Percentiles rank a stretch among this genome's conserved stretches.
Conservation (phyloP, 495 filamentous ascomycete genomes). For the Chaetomium cochliodes region DNA sequence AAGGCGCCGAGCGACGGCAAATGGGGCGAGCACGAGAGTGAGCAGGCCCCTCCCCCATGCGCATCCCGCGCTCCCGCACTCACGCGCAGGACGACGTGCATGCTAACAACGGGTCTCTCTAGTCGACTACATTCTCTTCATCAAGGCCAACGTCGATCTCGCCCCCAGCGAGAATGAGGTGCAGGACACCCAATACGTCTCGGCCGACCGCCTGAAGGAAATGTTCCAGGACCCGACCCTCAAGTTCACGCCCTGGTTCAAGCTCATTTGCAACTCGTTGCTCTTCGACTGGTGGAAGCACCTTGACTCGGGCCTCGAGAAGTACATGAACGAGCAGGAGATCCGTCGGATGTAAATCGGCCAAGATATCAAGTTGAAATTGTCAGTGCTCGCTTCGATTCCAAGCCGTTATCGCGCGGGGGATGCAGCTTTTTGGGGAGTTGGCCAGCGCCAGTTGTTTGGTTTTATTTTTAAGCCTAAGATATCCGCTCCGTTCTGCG, state of each 20-base stretch:
- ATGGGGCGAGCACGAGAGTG: conserved; percentile 99
- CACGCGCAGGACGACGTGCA: not conserved
- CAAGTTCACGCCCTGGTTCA: conserved; percentile 98
- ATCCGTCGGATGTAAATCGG: conserved; percentile 74
- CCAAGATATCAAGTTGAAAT: not conserved
- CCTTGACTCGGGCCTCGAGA: conserved; percentile 74
- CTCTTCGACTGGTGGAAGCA: conserved; percentile 98
- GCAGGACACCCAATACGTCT: conserved; percentile 76
- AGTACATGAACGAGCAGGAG: conserved; percentile 79
- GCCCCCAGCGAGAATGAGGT: conserved; percentile 84
- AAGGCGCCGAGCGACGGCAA: conserved; percentile 94
- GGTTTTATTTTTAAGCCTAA: conserved; percentile 24
- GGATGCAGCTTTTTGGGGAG: not conserved
- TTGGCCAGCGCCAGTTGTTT: conserved; percentile 7
- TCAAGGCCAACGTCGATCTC: conserved; percentile 87
- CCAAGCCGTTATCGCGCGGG: not conserved
- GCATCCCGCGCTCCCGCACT: not conserved
- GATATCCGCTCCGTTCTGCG: conserved; percentile 34
- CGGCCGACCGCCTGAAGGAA: conserved; percentile 73
- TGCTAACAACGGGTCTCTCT: conserved; percentile 20
- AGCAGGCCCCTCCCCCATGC: conserved; percentile 34
- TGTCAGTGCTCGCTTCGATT: not conserved
- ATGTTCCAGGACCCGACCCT: conserved; percentile 79
- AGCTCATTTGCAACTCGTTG: conserved; percentile 96
- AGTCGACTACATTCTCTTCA: conserved; percentile 99